Base-by-base conservation (phyloP, 1,284 basidiomycete genomes). In the Cystobasidiaceae sp. region DNA sequence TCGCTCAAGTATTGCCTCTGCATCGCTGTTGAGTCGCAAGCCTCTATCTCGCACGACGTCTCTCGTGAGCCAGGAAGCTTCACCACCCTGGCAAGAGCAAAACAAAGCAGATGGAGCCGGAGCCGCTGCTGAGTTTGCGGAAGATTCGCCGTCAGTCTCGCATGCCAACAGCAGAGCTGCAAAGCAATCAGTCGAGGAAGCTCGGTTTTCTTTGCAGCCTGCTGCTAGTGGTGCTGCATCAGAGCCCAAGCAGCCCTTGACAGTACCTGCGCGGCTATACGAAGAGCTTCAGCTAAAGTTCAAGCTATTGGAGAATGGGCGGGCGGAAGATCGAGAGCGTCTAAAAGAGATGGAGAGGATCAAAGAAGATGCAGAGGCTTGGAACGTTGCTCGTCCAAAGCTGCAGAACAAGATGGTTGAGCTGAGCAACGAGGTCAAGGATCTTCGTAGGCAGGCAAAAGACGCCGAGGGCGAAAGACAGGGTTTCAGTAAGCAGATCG, bases 291-390 rank as follows among this genome's bases (percentile, higher is more conserved):
- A 87, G 41, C 87, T 87, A 54, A 91, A 90, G 76, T 81, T 90
- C 21, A 84, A 90, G 32, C 84, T 94, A 3, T 79, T 96, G 23
- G 94, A 98, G 78, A 84, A 84, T n/a, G 87, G 90, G 73, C 86
- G 90, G 15, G 83, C 85, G 1, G 93, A 97, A 68, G 94, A 97
- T 73, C 82, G 88, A 0, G 86, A 87, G 19, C 85, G 85, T 67
- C 82, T 97, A 30, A 84, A 88, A 58, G 85, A 88, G 73, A 83
- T 97, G n/a, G 92, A 98, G 75, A 82, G 84, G 7, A 84, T 88
- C 46, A 84, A 90, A 5, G 81, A 84, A 3, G 91, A 96, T 70
- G 88, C 88, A 0, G 89, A 93, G 73, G 82, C 86, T 15, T 90
- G 94, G 71, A 85, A 89, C n/a, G 82, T 88, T 3, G 81, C 91